Base-by-base conservation (phyloP, 768 basidiomycete species). In the Tulasnella sp. region DNA sequence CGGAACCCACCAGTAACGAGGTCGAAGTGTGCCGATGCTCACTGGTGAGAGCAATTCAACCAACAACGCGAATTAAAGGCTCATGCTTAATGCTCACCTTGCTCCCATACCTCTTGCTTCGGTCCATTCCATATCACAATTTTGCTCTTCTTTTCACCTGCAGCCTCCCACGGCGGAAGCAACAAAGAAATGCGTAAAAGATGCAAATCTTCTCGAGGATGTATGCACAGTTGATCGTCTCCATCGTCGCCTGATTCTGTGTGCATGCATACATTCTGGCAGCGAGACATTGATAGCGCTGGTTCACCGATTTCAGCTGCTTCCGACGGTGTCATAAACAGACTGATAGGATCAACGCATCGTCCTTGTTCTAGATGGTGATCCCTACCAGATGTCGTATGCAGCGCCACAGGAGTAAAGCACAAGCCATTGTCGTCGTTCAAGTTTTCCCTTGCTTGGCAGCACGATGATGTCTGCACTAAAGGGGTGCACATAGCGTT, bases 51-150 rank as follows among this genome's bases (percentile, higher is more conserved):
- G 59, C 11, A 22, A 49, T 10, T 59, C 46, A 7, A 5, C 46
- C 15, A 9, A n/a, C 24, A 17, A n/a, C 59, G 1, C 63, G 51
- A n/a, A 25, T 30, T 56, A 29, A 53, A 42, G 29, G 31, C 64
- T 19, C 19, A 7, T 27, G 53, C 46, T n/a, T 55, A 46, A 12
- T 25, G 66, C 73, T 27, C 63, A 83, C 85, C 81, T 75, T 84
- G 76, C 53, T 83, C 79, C 71, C 75, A 77, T 0, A 92, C 73
- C 69, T 89, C 87, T 17, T 64, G 65, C 8, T 70, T 71, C 4
- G 85, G 81, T 0, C 90, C 90, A 60, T 77, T 81, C 87, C 88
- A 93, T 2, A 92, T 69, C 1, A 81, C 72, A n/a, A 42, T 73
- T 67, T 31, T 75, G 22, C 48, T 63, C 15, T 62, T 60, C 2